Conservation (phyloP, 768 basidiomycete species). For the Trametes villosa region DNA sequence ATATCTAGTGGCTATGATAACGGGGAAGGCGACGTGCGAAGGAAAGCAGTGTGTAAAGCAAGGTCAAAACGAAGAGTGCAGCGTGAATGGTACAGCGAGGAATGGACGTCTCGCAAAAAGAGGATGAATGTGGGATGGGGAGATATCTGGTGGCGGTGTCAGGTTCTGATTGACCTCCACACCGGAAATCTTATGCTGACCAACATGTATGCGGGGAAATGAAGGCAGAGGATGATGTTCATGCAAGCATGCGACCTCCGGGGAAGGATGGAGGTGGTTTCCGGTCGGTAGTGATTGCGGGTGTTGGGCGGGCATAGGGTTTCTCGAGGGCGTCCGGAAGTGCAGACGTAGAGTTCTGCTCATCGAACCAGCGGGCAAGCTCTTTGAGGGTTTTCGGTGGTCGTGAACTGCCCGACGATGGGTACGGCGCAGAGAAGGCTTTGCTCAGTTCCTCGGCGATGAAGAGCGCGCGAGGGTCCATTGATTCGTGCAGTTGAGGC, state of each 20-base stretch:
- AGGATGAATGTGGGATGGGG: neutral
- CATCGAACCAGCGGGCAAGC: conserved; percentile 3
- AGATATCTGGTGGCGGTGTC: neutral
- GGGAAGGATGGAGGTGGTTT: neutral
- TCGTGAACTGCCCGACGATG: too few relatives aligned
- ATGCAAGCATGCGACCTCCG: neutral
- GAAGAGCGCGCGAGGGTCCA: neutral
- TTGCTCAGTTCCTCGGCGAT: conserved; percentile 1
- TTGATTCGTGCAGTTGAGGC: neutral
- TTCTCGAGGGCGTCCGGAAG: neutral
- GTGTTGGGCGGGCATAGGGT: neutral
- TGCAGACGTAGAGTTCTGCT: neutral
- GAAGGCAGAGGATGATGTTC: neutral
- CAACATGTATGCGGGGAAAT: neutral
- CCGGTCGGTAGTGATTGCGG: neutral
- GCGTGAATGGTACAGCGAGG: neutral
- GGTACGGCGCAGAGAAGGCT: neutral
- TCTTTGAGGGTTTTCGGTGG: conserved; percentile 5
- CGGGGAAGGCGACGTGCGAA: neutral
- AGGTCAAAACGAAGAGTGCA: neutral
- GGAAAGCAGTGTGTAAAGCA: conserved; percentile 1
- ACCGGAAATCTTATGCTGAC: neutral
- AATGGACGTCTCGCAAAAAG: neutral
- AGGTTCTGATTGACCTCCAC: neutral
- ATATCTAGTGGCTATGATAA: conserved; percentile 1